Base-by-base conservation (phyloP, 106 monocot species). In the Vanilla planifolia region DNA sequence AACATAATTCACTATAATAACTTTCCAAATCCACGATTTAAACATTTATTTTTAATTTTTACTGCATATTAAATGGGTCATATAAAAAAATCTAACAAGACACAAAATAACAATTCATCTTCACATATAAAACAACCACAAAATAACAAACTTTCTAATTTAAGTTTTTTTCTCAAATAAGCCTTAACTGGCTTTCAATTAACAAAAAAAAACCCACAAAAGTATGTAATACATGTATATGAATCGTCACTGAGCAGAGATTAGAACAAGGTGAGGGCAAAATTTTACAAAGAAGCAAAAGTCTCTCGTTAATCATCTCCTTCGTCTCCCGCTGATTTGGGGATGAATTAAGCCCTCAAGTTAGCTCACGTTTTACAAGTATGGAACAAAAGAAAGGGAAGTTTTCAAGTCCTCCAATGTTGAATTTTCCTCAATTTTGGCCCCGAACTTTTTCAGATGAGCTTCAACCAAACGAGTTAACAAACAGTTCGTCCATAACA, bases 401-500 rank as follows among this genome's bases (percentile, higher is more conserved):
- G 27, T 61, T 36, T 25, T 28, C 15, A n/a, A n/a, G 5, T 37
- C 37, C 48, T 28, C 15, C 26, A 53, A 53, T 28, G n/a, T 15
- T 28, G 29, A 53, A 30, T 16, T 53, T 53, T 25, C 21, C 35
- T 57, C 57, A 19, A 8, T 36, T 22, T 9, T 8, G 24, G 6
- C 9, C 23, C 16, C 3, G 34, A 8, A 27, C n/a, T 37, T 20
- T 42, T 17, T 59, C n/a, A n/a, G n/a, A n/a, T n/a, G n/a, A n/a
- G n/a, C n/a, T n/a, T n/a, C n/a, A n/a, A n/a, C n/a, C n/a, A n/a
- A n/a, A n/a, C n/a, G n/a, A n/a, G 52, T 85, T 71, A 85, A 45
- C 81, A 76, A 0, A 88, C 88, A 6, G 88, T 88, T 41, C 88
- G 75, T 3, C 88, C 88, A 14, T 70, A 88, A 70, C 88, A 83